These are phyloP conservation scores for Gossypium aridum DNA, from an alignment of 441 rosid species.

Conservation along the genomic window DNA sequence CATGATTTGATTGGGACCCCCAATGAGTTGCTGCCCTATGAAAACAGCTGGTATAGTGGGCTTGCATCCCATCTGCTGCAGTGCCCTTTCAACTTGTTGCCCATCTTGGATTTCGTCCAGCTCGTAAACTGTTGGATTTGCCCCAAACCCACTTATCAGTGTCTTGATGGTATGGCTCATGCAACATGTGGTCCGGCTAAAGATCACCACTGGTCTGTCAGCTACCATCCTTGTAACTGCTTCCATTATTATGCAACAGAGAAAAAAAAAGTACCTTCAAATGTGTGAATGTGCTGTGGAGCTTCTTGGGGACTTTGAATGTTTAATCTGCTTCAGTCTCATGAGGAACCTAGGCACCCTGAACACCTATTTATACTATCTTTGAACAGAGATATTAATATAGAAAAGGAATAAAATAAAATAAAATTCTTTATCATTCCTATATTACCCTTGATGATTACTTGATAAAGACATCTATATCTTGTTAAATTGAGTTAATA, in stretches of 20 bases:
- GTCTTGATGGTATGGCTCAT: slow-evolving; percentile 53
- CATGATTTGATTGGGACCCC: slow-evolving; percentile 61
- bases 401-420: neutral
- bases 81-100: slow-evolving; percentile 38
- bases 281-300: neutral
- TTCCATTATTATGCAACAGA: slow-evolving; percentile 24
- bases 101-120: slow-evolving; percentile 52
- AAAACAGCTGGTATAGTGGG: slow-evolving; percentile 48
- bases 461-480: slow-evolving; percentile 1
- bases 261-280: neutral
- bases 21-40: slow-evolving; percentile 54
- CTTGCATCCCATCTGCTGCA: slow-evolving; percentile 39
- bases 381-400: neutral
- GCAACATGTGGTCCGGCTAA: slow-evolving; percentile 58
- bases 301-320: neutral
- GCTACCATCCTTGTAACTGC: slow-evolving; percentile 33
- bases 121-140: slow-evolving; percentile 49
- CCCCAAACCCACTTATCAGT: slow-evolving; percentile 45
- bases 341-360: slow-evolving; percentile 1
- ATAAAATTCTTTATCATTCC: slow-evolving; percentile 12
- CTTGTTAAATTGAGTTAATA: neutral
- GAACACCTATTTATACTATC: slow-evolving; percentile 24
- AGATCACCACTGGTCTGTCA: slow-evolving; percentile 55
- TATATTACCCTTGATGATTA: slow-evolving; percentile 2
- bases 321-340: slow-evolving; percentile 12